A percentile compares a stretch with the other conserved stretches of the same genome.
These are phyloP conservation scores for Onygena corvina DNA, from an alignment of 2,329 filamentous ascomycete genomes.

Conservation along the genomic window DNA sequence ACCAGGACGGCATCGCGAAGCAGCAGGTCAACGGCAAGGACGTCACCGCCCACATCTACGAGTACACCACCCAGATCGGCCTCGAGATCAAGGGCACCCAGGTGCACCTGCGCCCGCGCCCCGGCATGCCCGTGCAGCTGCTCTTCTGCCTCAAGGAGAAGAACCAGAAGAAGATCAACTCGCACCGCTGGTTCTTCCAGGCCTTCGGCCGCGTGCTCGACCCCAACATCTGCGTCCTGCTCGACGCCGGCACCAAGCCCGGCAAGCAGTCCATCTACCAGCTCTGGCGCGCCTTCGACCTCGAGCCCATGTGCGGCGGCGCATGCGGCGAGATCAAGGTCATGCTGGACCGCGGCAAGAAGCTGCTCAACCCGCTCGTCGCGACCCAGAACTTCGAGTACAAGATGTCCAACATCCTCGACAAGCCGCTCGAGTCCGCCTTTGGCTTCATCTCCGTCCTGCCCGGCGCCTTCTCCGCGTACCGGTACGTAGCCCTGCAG, in stretches of 20 bases:
- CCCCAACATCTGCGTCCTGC: conserved; percentile 89
- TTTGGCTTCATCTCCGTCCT: conserved; percentile 97
- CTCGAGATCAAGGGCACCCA: conserved; percentile 82
- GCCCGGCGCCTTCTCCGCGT: conserved; percentile 96
- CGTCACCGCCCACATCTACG: conserved; percentile 95
- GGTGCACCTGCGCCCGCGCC: conserved; percentile 70
- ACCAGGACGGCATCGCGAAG: conserved; percentile 96
- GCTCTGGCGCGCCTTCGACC: conserved; percentile 94
- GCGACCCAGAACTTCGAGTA: conserved; percentile 99
- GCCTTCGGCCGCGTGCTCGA: conserved; percentile 86
- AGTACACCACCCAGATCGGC: conserved; percentile 50
- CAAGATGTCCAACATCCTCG: conserved; percentile 99
- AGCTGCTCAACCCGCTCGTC: conserved; percentile 83
- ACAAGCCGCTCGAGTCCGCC: conserved; percentile 92
- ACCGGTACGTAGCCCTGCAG: conserved; percentile 84
- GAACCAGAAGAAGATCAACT: conserved; percentile 99
- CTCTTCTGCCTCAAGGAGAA: conserved; percentile 98
- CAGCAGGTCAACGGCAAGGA: conserved; percentile 95
- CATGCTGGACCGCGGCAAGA: conserved; percentile 78
- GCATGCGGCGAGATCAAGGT: conserved; percentile 98
- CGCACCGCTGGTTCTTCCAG: conserved; percentile 97
- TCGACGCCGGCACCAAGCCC: conserved; percentile 91
- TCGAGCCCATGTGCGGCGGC: conserved; percentile 94
- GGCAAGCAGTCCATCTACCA: conserved; percentile 94
- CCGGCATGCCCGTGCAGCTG: conserved; percentile 80